Base-by-base conservation (phyloP, 257 asterid genomes). In the Salvia rosmarinus region DNA sequence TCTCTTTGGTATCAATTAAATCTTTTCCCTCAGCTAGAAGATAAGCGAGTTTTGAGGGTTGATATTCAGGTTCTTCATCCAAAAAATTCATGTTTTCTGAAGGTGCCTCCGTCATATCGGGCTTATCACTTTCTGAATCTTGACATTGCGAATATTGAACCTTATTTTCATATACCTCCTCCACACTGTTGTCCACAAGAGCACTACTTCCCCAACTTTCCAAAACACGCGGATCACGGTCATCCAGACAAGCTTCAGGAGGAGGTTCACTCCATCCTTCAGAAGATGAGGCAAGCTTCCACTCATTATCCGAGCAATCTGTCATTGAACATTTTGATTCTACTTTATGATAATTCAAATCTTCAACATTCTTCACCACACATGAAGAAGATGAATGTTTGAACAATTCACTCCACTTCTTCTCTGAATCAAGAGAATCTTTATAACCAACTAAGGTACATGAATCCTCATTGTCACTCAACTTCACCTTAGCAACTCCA, bases 231-330 rank as follows among this genome's bases (percentile, higher is more conserved):
- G 85, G 66, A 25, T 59, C 81, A 51, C 72, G 37, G 28, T 71
- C 84, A 73, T 39, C 81, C 9, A 28, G 9, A 57, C 59, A 78
- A 55, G 63, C 65, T 72, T 79, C 82, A 74, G 9, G 59, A 71
- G 25, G 63, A 21, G 66, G 79, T 67, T 42, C 58, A 30, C 67
- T 64, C 57, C 37, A 49, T 32, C 52, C 73, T 3, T 71, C 65
- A 58, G 78, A 75, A 67, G 82, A 37, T 74, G 82, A 62, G 65
- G 58, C 63, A 9, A 52, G 28, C 50, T 71, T 61, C 75, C 78
- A 56, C 58, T 79, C 80, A 71, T 50, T 25, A 52, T 19, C 64
- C 20, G 4, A 32, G 50, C 39, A 19, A 52, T 19, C 20, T n/a
- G 64, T 58, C 21, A 30, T 14, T 13, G 64, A 14, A 12, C 19